Percentiles rank a stretch among this genome's conserved stretches.
phyloP scores from a whole-genome alignment of 2,329 filamentous ascomycete species.

The Aspergillus pseudoglaucus region DNA sequence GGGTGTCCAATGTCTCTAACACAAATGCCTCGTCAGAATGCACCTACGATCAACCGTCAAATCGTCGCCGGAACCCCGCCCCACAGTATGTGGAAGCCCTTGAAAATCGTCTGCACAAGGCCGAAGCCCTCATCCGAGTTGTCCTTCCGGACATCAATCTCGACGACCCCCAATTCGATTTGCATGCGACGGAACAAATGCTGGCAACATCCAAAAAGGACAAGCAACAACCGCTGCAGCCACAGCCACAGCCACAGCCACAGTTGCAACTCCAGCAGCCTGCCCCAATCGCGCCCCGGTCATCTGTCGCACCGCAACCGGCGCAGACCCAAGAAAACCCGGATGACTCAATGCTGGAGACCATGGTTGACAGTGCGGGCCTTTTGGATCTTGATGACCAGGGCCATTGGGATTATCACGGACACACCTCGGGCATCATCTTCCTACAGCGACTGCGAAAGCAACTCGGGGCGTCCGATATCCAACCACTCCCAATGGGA shows the following conservation, averaged over 20 bases:
- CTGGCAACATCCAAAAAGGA: constrained; percentile 41
- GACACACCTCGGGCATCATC: constrained; percentile 82
- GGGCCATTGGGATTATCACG: constrained; percentile 92
- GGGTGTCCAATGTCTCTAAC: not conserved
- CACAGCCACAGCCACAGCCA: constrained; percentile 5
- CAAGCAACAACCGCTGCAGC: constrained; percentile 12
- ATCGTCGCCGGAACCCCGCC: constrained; percentile 80
- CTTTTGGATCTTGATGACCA: constrained; percentile 86
- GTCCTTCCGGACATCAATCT: constrained; percentile 80
- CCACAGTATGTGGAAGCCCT: constrained; percentile 90
- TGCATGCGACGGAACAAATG: constrained; percentile 63
- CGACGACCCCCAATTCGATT: constrained; percentile 76
- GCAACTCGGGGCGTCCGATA: constrained; percentile 64
- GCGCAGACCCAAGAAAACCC: constrained; percentile 13
- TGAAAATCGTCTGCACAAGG: constrained; percentile 73
- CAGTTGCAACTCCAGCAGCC: constrained; percentile 9
- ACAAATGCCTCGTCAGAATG: constrained; percentile 57
- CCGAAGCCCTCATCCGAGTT: constrained; percentile 70
- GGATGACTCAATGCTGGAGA: constrained; percentile 71
- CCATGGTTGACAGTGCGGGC: constrained; percentile 91
- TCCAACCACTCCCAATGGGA: constrained; percentile 49
- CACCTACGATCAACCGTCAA: constrained; percentile 92
- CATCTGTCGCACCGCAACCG: not conserved
- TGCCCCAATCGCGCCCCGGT: constrained; percentile 5
- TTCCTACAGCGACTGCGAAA: constrained; percentile 84